These are phyloP conservation scores for Trichoderma oligosporum DNA, from an alignment of 2,329 filamentous ascomycete genomes.

Conservation along the genomic window DNA sequence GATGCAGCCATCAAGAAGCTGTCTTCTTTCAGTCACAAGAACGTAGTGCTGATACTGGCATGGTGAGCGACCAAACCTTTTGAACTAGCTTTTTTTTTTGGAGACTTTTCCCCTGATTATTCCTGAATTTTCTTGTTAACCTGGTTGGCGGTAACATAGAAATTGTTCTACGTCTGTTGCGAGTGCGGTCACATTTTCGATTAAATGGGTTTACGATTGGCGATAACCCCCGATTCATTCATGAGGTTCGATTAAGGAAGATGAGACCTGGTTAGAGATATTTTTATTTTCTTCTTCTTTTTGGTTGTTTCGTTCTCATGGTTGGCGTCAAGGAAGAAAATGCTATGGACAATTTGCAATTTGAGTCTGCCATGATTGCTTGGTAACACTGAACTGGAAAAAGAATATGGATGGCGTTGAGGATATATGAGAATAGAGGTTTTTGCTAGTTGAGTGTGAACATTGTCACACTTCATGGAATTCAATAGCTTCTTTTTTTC, in stretches of 20 bases:
- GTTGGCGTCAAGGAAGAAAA: conserved; percentile 15
- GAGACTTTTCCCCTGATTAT: not conserved
- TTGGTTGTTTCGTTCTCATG: not conserved
- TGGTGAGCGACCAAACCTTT: conserved; percentile 60
- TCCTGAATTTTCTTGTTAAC: not conserved
- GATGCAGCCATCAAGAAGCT: conserved; percentile 80
- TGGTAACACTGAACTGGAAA: conserved; percentile 3
- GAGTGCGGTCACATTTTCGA: conserved; percentile 85
- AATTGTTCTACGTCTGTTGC: conserved; percentile 93
- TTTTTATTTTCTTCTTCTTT: not conserved
- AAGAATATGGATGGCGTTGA: conserved; percentile 7
- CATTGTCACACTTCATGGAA: not conserved
- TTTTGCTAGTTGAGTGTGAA: not conserved
- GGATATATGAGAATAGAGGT: conserved; percentile 1
- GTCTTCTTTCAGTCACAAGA: conserved; percentile 99
- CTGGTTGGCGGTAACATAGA: conserved; percentile 47
- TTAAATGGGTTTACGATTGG: conserved; percentile 35
- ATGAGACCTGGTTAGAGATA: not conserved
- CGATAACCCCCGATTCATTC: conserved; percentile 24
- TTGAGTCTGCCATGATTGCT: not conserved
- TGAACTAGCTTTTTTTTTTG: too few relatives aligned
- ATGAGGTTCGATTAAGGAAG: not conserved
- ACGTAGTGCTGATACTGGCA: conserved; percentile 93
- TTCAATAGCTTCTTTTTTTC: not conserved
- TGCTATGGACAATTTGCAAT: not conserved